phyloP scores from a whole-genome alignment of 352 stramenopile genomes.

The Phytophthora ramorum region DNA sequence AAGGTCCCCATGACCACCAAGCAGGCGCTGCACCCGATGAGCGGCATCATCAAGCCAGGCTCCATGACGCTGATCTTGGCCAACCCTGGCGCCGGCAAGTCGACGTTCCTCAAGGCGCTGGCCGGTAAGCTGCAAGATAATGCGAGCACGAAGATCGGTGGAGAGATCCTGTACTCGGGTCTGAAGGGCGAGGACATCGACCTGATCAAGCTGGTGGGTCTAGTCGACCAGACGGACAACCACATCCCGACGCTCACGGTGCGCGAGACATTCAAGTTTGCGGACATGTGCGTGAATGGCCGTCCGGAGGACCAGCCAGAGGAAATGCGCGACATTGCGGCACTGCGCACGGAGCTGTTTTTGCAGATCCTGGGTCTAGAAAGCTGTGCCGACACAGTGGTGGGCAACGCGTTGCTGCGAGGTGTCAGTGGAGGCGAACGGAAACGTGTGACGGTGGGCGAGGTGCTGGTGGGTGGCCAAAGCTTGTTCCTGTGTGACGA shows the following conservation, averaged over 20 bases:
- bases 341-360: conserved; percentile 77
- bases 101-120: conserved; percentile 73
- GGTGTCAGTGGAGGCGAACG: conserved; percentile 93
- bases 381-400: conserved; percentile 93
- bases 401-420: conserved; percentile 87
- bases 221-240: conserved; percentile 57
- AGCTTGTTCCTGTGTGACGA: too few species aligned
- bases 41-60: conserved; percentile 65
- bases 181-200: conserved; percentile 53
- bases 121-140: conserved; percentile 66
- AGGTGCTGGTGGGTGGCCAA: too few species aligned
- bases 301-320: conserved; percentile 62
- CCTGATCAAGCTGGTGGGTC: conserved; percentile 65
- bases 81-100: conserved; percentile 64
- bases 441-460: conserved; percentile 84
- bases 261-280: conserved; percentile 88
- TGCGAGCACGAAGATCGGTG: conserved; percentile 37
- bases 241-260: too few species aligned
- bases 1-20: conserved; percentile 46
- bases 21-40: conserved; percentile 68
- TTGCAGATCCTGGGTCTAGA: conserved; percentile 88
- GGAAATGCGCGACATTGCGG: conserved; percentile 72
- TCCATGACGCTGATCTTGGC: conserved; percentile 49
- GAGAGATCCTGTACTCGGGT: conserved; percentile 58
- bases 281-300: conserved; percentile 91